phyloP scores from a whole-genome alignment of 2,329 filamentous ascomycete genomes.

The Colletotrichum chrysophilum region DNA sequence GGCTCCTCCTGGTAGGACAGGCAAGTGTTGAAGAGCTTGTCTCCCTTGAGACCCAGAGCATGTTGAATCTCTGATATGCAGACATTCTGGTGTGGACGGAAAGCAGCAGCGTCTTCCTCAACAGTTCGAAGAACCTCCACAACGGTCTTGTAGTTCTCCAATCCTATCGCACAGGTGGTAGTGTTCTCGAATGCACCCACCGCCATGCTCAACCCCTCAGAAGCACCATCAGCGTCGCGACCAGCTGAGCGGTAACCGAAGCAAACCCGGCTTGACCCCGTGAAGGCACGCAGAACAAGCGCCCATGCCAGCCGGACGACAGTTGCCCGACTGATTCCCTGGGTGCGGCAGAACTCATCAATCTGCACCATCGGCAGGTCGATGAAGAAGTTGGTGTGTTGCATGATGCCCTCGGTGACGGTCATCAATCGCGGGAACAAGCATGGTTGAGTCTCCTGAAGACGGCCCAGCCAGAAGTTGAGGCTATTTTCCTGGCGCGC shows the following conservation, averaged over 20 bases:
- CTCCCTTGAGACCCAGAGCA: conserved; percentile 45
- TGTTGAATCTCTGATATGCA: conserved; percentile 53
- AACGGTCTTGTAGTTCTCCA: conserved; percentile 37
- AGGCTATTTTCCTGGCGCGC: conserved; percentile 39
- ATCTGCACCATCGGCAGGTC: conserved; percentile 44
- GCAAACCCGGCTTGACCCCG: conserved; percentile 55
- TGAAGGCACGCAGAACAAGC: conserved; percentile 59
- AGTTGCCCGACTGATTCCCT: conserved; percentile 49
- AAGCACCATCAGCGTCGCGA: conserved; percentile 46
- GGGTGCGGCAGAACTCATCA: conserved; percentile 45
- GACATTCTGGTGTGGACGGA: conserved; percentile 48
- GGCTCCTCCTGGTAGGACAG: conserved; percentile 51
- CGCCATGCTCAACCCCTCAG: conserved; percentile 42
- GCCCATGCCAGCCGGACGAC: conserved; percentile 66
- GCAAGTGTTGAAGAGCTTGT: conserved; percentile 55
- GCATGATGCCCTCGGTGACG: conserved; percentile 27
- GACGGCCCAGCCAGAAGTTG: conserved; percentile 50
- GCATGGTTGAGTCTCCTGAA: conserved; percentile 45
- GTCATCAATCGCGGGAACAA: conserved; percentile 47
- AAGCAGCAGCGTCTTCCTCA: conserved; percentile 33
- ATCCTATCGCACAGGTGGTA: conserved; percentile 36
- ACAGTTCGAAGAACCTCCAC: conserved; percentile 33
- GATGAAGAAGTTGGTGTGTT: conserved; percentile 43
- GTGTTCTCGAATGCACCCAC: conserved; percentile 53
- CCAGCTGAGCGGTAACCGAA: conserved; percentile 59